Evolutionary conservation across 495 filamentous ascomycete species (phyloP).

Genomic region (Talaromyces wortmannii): DNA sequence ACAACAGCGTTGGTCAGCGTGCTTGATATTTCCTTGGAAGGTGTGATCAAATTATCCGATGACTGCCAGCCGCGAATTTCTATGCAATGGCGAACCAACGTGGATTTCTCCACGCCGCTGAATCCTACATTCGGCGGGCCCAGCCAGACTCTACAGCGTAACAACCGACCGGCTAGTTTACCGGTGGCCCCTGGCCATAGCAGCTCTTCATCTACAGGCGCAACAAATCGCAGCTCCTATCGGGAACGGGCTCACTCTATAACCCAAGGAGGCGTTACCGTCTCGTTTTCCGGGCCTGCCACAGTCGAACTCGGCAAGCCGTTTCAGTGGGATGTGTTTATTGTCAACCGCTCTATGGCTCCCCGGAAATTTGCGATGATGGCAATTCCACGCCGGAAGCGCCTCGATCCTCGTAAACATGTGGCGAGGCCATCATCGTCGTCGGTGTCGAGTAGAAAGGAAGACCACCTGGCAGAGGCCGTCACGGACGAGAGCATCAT

Average conservation of each 20-base stretch:
- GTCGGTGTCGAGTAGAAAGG: slow-evolving; percentile 31
- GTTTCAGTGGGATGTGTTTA: slow-evolving; percentile 82
- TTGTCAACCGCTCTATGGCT: slow-evolving; percentile 69
- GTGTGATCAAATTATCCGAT: slow-evolving; percentile 54
- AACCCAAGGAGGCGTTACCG: slow-evolving; percentile 62
- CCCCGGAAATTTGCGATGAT: slow-evolving; percentile 73
- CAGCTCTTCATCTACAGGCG: slow-evolving; percentile 17
- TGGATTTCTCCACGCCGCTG: slow-evolving; percentile 73
- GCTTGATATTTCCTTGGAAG: slow-evolving; percentile 59
- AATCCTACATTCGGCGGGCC: slow-evolving; percentile 57
- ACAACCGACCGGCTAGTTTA: slow-evolving; percentile 50
- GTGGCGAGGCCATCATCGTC: slow-evolving; percentile 40
- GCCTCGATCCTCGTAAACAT: slow-evolving; percentile 57
- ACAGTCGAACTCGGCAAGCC: slow-evolving; percentile 61
- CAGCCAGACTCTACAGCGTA: slow-evolving; percentile 46
- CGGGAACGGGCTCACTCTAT: slow-evolving; percentile 42
- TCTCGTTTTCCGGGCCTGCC: slow-evolving; percentile 64
- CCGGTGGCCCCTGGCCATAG: slow-evolving; percentile 16
- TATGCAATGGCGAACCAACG: slow-evolving; percentile 74
- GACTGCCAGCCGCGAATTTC: slow-evolving; percentile 64
- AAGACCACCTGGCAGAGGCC: slow-evolving; percentile 60
- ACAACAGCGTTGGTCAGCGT: slow-evolving; percentile 41
- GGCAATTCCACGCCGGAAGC: slow-evolving; percentile 71
- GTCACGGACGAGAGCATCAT: slow-evolving; percentile 80
- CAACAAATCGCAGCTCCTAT: slow-evolving; percentile 45